phyloP scores from a whole-genome alignment of 2,329 filamentous ascomycete species.

The Ascochyta viciae-villosae region DNA sequence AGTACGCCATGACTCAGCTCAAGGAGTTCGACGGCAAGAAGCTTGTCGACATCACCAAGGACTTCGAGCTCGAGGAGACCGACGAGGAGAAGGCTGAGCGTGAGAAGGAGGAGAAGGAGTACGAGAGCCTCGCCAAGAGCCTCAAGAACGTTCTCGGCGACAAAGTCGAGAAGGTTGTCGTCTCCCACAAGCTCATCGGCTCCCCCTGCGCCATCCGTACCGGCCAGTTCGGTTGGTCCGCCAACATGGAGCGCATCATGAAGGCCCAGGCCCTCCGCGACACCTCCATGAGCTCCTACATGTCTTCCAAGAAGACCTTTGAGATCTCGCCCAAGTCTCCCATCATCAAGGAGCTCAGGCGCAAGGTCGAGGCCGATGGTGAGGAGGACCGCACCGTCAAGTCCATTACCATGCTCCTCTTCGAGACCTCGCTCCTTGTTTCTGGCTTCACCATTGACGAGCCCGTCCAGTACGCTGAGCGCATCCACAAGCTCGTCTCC shows the following conservation, averaged over 20 bases:
- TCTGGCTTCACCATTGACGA: constrained; percentile 99
- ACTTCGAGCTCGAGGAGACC: constrained; percentile 99
- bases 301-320: constrained; percentile 99
- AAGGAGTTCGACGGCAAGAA: constrained; percentile 99
- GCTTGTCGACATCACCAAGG: constrained; percentile 99
- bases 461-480: constrained; percentile 96
- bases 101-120: constrained; percentile 98
- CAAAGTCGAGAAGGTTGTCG: constrained; percentile 99
- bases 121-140: constrained; percentile 89
- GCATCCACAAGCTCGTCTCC: constrained; percentile 99
- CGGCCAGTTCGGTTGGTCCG: constrained; percentile 99
- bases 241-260: constrained; percentile 99
- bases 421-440: constrained; percentile 97
- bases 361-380: constrained; percentile 96
- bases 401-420: constrained; percentile 97
- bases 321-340: constrained; percentile 99
- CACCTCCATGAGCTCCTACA: constrained; percentile 99
- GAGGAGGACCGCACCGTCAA: constrained; percentile 99
- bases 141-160: constrained; percentile 99
- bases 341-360: constrained; percentile 99
- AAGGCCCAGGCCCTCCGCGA: constrained; percentile 99
- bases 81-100: constrained; percentile 98
- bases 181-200: constrained; percentile 94
- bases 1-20: constrained; percentile 99
- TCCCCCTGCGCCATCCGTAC: constrained; percentile 98